Conservation (phyloP, 2,329 filamentous ascomycete genomes). For the Hypoxylon sp. region DNA sequence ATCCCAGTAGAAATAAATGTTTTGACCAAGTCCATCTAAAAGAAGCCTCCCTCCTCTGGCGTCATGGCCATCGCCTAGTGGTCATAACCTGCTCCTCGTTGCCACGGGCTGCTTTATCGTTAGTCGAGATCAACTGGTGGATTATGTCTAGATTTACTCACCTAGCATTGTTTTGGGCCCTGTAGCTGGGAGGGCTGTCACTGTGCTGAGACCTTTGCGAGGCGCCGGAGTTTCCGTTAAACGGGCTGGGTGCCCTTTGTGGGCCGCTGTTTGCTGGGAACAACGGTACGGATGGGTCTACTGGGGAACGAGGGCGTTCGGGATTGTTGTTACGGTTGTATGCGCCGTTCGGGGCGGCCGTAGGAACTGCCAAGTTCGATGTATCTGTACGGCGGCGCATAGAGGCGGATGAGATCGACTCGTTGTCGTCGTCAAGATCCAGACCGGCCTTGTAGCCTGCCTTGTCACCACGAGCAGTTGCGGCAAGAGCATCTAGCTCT, state of each 20-base stretch:
- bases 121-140: conserved; percentile 39
- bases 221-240: conserved; percentile 52
- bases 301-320: conserved; percentile 61
- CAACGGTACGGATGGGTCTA: conserved; percentile 66
- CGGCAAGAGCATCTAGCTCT: conserved; percentile 86
- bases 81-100: conserved; percentile 70
- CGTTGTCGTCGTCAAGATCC: conserved; percentile 79
- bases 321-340: conserved; percentile 48
- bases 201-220: conserved; percentile 59
- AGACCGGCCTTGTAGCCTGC: conserved; percentile 68
- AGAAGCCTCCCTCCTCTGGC: conserved; percentile 47
- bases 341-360: conserved; percentile 26
- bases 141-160: conserved; percentile 52
- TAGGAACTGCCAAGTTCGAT: conserved; percentile 46
- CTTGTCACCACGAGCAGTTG: conserved; percentile 84
- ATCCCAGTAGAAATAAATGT: conserved; percentile 50
- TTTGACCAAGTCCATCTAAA: conserved; percentile 47
- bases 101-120: conserved; percentile 64
- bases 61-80: conserved; percentile 55
- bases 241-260: conserved; percentile 53
- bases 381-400: conserved; percentile 58
- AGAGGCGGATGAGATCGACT: conserved; percentile 73
- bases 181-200: conserved; percentile 58
- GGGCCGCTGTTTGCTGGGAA: conserved; percentile 60
- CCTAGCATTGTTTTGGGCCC: conserved; percentile 63